A percentile compares a stretch with the other conserved stretches of the same genome.
Conservation (phyloP, 768 basidiomycete genomes). For the Solioccasus polychromus region DNA sequence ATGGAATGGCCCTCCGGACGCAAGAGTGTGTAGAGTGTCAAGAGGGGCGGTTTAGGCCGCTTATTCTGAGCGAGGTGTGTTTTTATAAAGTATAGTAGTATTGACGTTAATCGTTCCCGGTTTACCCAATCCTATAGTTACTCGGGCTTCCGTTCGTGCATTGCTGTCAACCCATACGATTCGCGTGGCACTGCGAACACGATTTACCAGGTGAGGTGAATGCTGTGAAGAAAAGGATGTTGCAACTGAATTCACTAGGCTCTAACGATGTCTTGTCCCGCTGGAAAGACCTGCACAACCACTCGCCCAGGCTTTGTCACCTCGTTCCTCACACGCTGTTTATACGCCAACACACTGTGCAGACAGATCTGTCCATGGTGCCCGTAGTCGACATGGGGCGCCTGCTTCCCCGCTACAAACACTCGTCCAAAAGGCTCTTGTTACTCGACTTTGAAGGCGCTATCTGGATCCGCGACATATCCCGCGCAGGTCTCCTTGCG, state of each 20-base stretch:
- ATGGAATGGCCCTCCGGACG: constrained; percentile 81
- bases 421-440: constrained; percentile 61
- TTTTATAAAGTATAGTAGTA: neutral
- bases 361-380: constrained; percentile 37
- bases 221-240: neutral
- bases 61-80: constrained; percentile 76
- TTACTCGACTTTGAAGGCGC: constrained; percentile 80
- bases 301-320: constrained; percentile 81
- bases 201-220: constrained; percentile 46
- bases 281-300: constrained; percentile 84
- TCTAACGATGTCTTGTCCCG: constrained; percentile 72
- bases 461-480: constrained; percentile 65
- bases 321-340: constrained; percentile 70
- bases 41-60: constrained; percentile 58
- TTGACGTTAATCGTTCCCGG: constrained; percentile 30
- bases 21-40: constrained; percentile 89
- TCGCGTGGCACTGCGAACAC: constrained; percentile 80
- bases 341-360: constrained; percentile 74
- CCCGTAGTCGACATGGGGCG: constrained; percentile 42
- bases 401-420: constrained; percentile 64
- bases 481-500: constrained; percentile 40
- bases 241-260: constrained; percentile 37
- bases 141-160: constrained; percentile 82
- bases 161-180: constrained; percentile 86
- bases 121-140: constrained; percentile 88